Evolutionary conservation across 306 rosid genomes (phyloP).

Genomic region (Quillaja saponaria): DNA sequence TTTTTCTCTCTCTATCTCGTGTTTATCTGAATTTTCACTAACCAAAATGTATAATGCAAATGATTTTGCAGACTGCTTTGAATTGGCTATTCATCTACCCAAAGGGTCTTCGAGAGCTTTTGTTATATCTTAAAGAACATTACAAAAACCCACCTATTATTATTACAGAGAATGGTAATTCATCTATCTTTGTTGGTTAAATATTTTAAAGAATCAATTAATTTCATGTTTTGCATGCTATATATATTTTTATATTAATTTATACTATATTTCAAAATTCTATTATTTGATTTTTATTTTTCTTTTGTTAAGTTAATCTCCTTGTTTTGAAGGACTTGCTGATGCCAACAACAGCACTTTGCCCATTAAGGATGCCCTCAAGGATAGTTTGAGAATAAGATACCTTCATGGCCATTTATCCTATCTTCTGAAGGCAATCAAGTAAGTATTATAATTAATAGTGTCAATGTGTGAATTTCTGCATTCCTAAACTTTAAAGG

Average conservation of each 20-base stretch:
- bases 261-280: background rate
- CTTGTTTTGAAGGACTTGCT: constrained; percentile 46
- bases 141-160: constrained; percentile 49
- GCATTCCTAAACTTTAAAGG: background rate
- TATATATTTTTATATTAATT: background rate
- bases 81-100: constrained; percentile 60
- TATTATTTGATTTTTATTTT: no score
- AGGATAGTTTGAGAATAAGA: constrained; percentile 47
- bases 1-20: no score
- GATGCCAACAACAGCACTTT: constrained; percentile 43
- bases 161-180: constrained; percentile 66
- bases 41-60: no score
- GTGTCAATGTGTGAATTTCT: background rate
- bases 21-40: no score
- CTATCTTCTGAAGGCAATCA: constrained; percentile 49
- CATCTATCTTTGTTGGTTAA: no score
- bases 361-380: constrained; percentile 38
- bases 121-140: constrained; percentile 24
- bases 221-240: background rate
- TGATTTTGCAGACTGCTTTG: constrained; percentile 6
- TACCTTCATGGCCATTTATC: constrained; percentile 50
- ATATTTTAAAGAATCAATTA: background rate
- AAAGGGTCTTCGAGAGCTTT: constrained; percentile 41
- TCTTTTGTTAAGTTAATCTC: background rate
- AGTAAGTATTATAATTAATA: constrained; percentile 32